These are phyloP conservation scores for Taphrina sp. DNA, from an alignment of 1,139 yeast species.

Conservation along the genomic window DNA sequence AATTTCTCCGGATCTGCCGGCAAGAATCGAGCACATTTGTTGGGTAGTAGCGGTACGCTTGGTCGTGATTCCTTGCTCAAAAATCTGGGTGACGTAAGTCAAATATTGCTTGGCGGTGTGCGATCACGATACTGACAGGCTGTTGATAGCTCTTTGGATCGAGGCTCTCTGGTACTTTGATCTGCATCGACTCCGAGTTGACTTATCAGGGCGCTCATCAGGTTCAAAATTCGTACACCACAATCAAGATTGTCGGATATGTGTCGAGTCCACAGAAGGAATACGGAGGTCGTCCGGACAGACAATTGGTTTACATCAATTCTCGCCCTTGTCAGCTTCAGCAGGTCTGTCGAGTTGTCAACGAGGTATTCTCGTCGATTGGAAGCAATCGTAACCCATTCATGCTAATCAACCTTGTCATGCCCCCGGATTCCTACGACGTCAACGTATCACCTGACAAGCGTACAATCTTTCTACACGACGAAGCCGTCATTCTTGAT, in stretches of 20 bases:
- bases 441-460: slow-evolving; percentile 92
- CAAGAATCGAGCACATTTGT: slow-evolving; percentile 8
- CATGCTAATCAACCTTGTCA: slow-evolving; percentile 59
- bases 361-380: slow-evolving; percentile 68
- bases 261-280: slow-evolving; percentile 65
- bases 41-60: slow-evolving; percentile 17
- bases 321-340: slow-evolving; percentile 68
- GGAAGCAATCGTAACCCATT: slow-evolving; percentile 75
- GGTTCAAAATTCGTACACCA: not conserved
- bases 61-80: slow-evolving; percentile 4
- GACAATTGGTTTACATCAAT: slow-evolving; percentile 74
- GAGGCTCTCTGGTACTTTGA: slow-evolving; percentile 3
- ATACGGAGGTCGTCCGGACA: slow-evolving; percentile 52
- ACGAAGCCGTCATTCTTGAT: slow-evolving; percentile 61
- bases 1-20: slow-evolving; percentile 7
- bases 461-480: slow-evolving; percentile 64
- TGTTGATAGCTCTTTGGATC: slow-evolving; percentile 18
- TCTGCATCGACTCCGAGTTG: slow-evolving; percentile 2
- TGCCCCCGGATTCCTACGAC: slow-evolving; percentile 58
- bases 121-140: too few relatives aligned
- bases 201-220: slow-evolving; percentile 8
- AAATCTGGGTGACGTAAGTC: slow-evolving; percentile 13
- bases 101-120: too few relatives aligned
- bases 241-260: slow-evolving; percentile 51
- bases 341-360: slow-evolving; percentile 54